A percentile compares a stretch with the other conserved stretches of the same genome.
Conservation (phyloP, 495 filamentous ascomycete species). For the Glonium stellatum region DNA sequence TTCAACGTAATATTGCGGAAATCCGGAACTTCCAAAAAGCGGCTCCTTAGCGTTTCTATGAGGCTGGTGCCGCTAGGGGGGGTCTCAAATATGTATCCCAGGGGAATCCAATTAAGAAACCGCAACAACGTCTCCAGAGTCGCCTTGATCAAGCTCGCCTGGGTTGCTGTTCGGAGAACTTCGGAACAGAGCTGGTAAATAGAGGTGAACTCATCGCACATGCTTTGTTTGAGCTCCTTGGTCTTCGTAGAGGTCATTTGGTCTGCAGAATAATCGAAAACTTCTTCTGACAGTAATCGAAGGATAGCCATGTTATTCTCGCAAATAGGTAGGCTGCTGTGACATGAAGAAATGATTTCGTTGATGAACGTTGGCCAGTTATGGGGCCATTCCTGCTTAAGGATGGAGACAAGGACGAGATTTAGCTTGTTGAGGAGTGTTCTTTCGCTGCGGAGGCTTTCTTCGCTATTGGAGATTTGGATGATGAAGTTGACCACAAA, state of each 20-base stretch:
- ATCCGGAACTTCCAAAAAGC: slow-evolving; percentile 84
- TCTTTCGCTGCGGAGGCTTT: slow-evolving; percentile 69
- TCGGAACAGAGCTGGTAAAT: slow-evolving; percentile 97
- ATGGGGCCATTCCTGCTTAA: slow-evolving; percentile 99
- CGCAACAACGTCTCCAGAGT: slow-evolving; percentile 90
- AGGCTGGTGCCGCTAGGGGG: slow-evolving; percentile 48
- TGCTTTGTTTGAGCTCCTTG: slow-evolving; percentile 89
- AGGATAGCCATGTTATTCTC: slow-evolving; percentile 99
- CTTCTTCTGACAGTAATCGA: slow-evolving; percentile 90
- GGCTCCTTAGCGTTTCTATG: slow-evolving; percentile 84
- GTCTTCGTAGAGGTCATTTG: slow-evolving; percentile 97
- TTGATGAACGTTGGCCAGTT: slow-evolving; percentile 99
- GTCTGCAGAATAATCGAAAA: slow-evolving; percentile 97
- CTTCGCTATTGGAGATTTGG: slow-evolving; percentile 79
- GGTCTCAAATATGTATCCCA: slow-evolving; percentile 98
- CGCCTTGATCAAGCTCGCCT: slow-evolving; percentile 82
- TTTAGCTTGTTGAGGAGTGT: slow-evolving; percentile 96
- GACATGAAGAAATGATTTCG: slow-evolving; percentile 94
- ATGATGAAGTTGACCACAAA: slow-evolving; percentile 98
- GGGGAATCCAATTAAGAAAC: slow-evolving; percentile 97
- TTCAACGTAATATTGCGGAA: slow-evolving; percentile 96
- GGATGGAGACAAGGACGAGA: slow-evolving; percentile 88
- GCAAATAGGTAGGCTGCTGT: slow-evolving; percentile 89
- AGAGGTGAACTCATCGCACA: slow-evolving; percentile 95
- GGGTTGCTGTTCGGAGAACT: slow-evolving; percentile 79